Conservation (phyloP, 768 basidiomycete species). For the Trametes cingulata region DNA sequence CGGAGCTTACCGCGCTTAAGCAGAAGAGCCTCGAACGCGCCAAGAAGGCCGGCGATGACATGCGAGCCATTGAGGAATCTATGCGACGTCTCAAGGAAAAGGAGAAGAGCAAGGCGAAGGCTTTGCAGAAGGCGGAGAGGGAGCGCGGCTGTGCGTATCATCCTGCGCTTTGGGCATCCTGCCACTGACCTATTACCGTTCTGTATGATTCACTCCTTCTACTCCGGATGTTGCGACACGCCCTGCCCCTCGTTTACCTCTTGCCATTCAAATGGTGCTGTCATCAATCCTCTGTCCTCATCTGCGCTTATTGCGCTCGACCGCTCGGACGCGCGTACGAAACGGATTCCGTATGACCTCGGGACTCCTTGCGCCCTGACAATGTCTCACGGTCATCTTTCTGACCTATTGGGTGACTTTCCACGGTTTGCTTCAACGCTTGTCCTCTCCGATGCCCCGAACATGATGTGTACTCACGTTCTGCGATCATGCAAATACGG, state of each 20-base stretch:
- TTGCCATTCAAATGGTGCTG: background rate
- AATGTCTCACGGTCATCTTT: background rate
- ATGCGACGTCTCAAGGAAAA: slow-evolving; percentile 77
- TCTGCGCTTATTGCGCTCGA: background rate
- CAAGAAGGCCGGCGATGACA: slow-evolving; percentile 76
- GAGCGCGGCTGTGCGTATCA: slow-evolving; percentile 72
- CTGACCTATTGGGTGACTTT: background rate
- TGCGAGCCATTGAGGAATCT: slow-evolving; percentile 72
- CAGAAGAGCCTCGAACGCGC: slow-evolving; percentile 59
- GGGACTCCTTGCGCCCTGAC: background rate
- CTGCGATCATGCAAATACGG: too few relatives aligned
- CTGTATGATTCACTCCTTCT: background rate
- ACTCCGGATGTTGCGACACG: background rate
- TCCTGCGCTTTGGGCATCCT: background rate
- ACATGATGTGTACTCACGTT: background rate
- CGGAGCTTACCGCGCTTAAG: slow-evolving; percentile 58
- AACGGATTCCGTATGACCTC: background rate
- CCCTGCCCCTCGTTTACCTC: background rate
- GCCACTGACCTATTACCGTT: background rate
- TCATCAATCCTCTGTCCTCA: background rate
- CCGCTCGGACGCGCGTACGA: background rate
- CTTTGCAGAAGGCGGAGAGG: slow-evolving; percentile 67
- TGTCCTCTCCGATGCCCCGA: background rate
- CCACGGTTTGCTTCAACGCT: background rate
- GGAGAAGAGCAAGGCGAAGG: slow-evolving; percentile 73